Evolutionary conservation across 257 asterid species (phyloP), one percentile per base, ranked within the genome.

Genomic region (Solanum corneliomulleri): DNA sequence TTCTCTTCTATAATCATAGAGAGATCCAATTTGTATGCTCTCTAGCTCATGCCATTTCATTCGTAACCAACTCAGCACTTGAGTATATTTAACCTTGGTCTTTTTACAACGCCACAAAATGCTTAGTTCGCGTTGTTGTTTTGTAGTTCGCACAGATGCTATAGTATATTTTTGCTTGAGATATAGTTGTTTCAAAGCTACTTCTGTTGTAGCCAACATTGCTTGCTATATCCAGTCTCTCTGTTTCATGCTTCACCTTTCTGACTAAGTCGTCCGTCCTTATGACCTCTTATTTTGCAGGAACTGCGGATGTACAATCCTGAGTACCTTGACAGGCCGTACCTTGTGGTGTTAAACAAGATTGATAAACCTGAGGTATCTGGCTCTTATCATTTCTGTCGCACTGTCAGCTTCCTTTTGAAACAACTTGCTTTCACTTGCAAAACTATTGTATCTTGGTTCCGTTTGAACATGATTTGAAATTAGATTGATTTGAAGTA

Each of bases 271-370:
- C 6, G 44, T 77, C 13, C 49, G 9, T 35, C 45, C 25, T 13
- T 11, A 27, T 42, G 62, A 27, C 41, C 39, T 47, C 74, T 86
- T 41, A 16, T 82, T 82, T 74, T 92, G 91, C 95, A 97, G 99
- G 99, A 97, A 90, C 64, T 96, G 95, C 93, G 98, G 76, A 94
- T 97, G 99, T 97, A 97, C 95, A 97, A 95, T 89, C 99, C 99
- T 27, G 96, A 94, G 85, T 97, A 96, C 90, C 99, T 97, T 64
- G 98, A 96, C 88, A 90, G 99, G 49, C 98, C 99, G 12, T 92
- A 95, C 89, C 90, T 97, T 84, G 99, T 95, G 86, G 96, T 95
- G 87, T 90, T 97, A 85, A 97, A 97, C 84, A 97, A 97, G 92
- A 96, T 93, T 37, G 99, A 97, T 89, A 92, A 92, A 86, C 96